These are phyloP conservation scores for Globisporangium acanthophoron DNA, from an alignment of 352 stramenopile genomes.

Conservation along the genomic window DNA sequence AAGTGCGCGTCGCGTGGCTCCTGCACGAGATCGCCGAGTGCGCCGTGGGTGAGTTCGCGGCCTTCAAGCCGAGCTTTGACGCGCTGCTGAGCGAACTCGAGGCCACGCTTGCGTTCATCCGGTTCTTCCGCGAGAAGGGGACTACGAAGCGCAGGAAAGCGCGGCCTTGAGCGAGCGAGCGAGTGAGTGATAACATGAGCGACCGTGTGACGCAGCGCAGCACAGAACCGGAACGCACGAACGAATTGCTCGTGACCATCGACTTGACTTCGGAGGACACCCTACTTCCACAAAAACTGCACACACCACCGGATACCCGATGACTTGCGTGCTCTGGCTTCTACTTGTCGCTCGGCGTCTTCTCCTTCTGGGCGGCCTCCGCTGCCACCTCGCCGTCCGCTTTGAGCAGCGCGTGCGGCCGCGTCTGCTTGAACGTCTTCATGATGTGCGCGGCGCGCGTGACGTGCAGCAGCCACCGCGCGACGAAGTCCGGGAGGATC, in stretches of 20 bases:
- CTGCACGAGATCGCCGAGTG: constrained; percentile 50
- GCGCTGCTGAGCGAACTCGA: constrained; percentile 27
- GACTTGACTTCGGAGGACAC: too few relatives aligned
- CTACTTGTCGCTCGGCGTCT: too few relatives aligned
- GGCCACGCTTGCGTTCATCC: constrained; percentile 27
- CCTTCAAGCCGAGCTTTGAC: constrained; percentile 15
- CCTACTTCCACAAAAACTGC: too few relatives aligned
- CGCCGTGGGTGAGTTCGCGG: constrained; percentile 38
- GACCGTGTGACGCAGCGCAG: too few relatives aligned
- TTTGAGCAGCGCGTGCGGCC: constrained; percentile 23
- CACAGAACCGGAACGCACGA: neutral
- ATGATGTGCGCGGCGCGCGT: constrained; percentile 34
- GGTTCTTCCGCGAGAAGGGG: constrained; percentile 24
- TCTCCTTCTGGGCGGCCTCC: neutral
- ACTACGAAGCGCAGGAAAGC: constrained; percentile 20
- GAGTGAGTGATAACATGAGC: too few relatives aligned
- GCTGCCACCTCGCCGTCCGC: constrained; percentile 6
- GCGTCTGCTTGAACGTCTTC: constrained; percentile 46
- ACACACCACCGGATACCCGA: too few relatives aligned
- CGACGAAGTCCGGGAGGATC: constrained; percentile 34
- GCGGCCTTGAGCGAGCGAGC: neutral
- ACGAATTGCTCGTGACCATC: neutral
- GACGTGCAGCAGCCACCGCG: constrained; percentile 30
- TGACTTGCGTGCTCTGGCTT: too few relatives aligned
- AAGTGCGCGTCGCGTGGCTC: constrained; percentile 56